Evolutionary conservation across 192 early-diverging fungal genomes (phyloP).

Genomic region (Rhizophagus clarus): DNA sequence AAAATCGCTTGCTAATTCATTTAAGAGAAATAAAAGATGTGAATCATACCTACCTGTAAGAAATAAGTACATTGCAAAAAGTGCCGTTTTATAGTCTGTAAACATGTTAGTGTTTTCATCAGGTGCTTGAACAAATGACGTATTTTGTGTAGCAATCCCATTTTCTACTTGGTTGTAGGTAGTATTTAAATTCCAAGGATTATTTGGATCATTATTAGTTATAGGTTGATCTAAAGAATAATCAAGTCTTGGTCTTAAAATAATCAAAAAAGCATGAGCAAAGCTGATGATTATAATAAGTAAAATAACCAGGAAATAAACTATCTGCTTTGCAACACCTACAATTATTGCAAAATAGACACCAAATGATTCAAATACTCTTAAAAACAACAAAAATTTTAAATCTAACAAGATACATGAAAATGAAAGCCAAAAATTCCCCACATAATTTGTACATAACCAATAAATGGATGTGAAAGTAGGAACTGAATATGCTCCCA

Average conservation of each 20-base stretch:
- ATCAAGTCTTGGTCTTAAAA: background rate
- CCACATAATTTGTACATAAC: background rate
- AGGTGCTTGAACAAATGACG: background rate
- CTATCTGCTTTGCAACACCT: background rate
- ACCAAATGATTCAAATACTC: conserved; percentile 14
- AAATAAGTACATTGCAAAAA: background rate
- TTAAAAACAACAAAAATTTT: background rate
- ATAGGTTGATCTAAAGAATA: background rate
- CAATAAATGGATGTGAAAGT: background rate
- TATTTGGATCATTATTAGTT: background rate
- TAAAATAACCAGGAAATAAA: background rate
- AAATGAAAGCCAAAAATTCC: background rate
- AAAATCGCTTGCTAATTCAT: background rate
- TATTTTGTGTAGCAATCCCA: background rate
- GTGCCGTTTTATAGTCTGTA: background rate
- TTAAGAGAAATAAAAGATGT: no score
- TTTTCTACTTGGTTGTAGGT: background rate
- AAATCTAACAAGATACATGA: background rate
- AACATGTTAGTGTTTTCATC: background rate
- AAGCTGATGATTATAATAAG: background rate
- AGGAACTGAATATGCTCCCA: background rate
- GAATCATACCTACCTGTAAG: background rate
- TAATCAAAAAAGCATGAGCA: background rate
- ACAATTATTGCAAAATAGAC: conserved; percentile 8
- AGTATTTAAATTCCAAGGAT: conserved; percentile 7